A percentile compares a stretch with the other conserved stretches of the same genome.
Conservation (phyloP, 2,329 filamentous ascomycete species). For the Penicillium nordicum region DNA sequence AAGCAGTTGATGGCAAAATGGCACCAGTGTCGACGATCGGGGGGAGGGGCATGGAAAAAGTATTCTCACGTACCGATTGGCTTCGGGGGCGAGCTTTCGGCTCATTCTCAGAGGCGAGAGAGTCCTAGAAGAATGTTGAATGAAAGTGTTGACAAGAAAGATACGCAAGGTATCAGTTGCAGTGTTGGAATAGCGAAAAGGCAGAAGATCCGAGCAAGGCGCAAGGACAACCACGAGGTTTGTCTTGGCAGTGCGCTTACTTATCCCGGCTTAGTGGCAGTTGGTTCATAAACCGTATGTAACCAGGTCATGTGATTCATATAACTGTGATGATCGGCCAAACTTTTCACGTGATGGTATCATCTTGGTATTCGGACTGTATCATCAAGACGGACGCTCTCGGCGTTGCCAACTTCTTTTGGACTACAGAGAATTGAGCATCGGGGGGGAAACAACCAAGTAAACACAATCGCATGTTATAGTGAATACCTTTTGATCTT, state of each 20-base stretch:
- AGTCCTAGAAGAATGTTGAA: conserved; percentile 19
- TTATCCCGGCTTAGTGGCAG: conserved; percentile 16
- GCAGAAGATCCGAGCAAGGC: conserved; percentile 21
- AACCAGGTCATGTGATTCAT: not conserved
- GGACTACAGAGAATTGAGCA: conserved; percentile 1
- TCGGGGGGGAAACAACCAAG: not conserved
- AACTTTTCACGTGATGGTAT: conserved; percentile 2
- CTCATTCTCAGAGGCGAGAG: conserved; percentile 38
- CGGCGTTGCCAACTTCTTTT: conserved; percentile 6
- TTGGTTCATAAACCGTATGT: conserved; percentile 1
- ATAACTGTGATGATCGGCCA: not conserved
- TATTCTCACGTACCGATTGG: conserved; percentile 74
- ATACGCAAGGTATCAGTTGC: conserved; percentile 29
- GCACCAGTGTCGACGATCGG: conserved; percentile 14
- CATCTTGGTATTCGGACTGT: not conserved
- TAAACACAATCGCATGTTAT: not conserved
- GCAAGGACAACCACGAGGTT: conserved; percentile 29
- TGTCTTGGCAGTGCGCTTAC: conserved; percentile 21
- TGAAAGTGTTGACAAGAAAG: conserved; percentile 14
- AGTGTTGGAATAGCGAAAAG: conserved; percentile 20
- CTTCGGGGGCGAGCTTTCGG: conserved; percentile 93
- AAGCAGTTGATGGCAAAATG: conserved; percentile 5
- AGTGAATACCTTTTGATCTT: not conserved
- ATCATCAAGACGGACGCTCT: conserved; percentile 2
- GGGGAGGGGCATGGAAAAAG: conserved; percentile 30